phyloP scores from a whole-genome alignment of 441 rosid species.

The Pelargonium fulgidum region DNA sequence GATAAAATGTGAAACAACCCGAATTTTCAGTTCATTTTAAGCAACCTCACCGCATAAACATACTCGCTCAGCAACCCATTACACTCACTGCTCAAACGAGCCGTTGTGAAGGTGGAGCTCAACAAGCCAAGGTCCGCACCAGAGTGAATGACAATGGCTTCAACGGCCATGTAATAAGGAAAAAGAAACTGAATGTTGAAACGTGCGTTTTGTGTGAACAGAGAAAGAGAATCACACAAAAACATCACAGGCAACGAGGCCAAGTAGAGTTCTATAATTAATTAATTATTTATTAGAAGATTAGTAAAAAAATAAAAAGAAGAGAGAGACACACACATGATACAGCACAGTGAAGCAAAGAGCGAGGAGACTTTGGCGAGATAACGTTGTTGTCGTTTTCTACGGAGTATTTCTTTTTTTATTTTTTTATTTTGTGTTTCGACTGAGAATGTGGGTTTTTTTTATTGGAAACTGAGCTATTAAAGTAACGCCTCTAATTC shows the following conservation, averaged over 20 bases:
- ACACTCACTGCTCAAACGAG: constrained; percentile 9
- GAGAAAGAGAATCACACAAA: background rate
- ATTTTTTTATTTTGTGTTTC: background rate
- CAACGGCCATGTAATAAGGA: background rate
- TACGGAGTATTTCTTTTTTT: background rate
- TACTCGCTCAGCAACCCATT: background rate
- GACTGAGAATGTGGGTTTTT: constrained; percentile 9
- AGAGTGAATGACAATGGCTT: background rate
- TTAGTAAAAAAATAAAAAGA: background rate
- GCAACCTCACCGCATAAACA: constrained; percentile 20
- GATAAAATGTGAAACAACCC: constrained; percentile 9
- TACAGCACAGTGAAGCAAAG: background rate
- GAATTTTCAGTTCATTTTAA: constrained; percentile 18
- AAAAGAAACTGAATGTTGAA: background rate
- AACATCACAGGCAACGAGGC: constrained; percentile 1
- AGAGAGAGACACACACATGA: background rate
- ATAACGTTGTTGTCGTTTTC: constrained; percentile 4
- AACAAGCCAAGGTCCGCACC: background rate
- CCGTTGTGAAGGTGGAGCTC: background rate
- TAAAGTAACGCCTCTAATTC: background rate
- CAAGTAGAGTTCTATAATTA: background rate
- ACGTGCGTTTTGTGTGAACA: constrained; percentile 4
- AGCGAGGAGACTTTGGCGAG: constrained; percentile 1
- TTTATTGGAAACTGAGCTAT: background rate
- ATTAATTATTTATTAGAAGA: background rate